These are phyloP conservation scores for Acacia concinna DNA, from an alignment of 331 rosid species.

Conservation along the genomic window DNA sequence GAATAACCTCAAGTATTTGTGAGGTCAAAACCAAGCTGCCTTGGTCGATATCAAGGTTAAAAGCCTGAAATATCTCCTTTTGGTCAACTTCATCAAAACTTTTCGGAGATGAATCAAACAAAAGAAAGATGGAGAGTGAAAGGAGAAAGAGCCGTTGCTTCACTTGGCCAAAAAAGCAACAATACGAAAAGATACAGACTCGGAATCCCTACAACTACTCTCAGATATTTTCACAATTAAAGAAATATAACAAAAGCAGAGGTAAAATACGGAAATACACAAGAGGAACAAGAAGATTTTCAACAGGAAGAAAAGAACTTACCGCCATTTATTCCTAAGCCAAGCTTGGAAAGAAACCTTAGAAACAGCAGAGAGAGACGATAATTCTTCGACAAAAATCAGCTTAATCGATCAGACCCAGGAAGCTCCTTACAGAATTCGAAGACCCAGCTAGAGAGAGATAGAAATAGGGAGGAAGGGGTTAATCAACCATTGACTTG, in stretches of 20 bases:
- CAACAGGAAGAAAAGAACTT: not conserved
- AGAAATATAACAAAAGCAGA: not conserved
- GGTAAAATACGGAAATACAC: not conserved
- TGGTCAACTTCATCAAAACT: not conserved
- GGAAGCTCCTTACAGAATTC: conserved; percentile 22
- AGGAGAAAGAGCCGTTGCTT: not conserved
- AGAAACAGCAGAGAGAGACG: conserved; percentile 6
- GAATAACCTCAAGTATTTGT: conserved; percentile 8
- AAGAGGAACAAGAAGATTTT: not conserved
- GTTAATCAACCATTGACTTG: conserved; percentile 62
- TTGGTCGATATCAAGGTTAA: not conserved
- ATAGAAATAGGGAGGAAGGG: not conserved
- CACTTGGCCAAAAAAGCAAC: not conserved
- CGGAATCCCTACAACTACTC: not conserved
- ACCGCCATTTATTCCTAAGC: conserved; percentile 46
- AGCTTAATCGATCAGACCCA: conserved; percentile 18
- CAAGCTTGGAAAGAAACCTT: conserved; percentile 28
- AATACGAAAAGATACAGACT: not conserved
- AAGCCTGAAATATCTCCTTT: conserved; percentile 7
- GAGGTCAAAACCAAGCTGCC: conserved; percentile 4
- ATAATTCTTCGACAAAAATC: conserved; percentile 10
- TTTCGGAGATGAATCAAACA: not conserved
- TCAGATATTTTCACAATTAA: not conserved
- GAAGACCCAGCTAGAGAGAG: conserved; percentile 24
- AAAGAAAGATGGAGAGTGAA: not conserved